phyloP scores from a whole-genome alignment of 331 rosid genomes.

The Phaseolus coccineus region DNA sequence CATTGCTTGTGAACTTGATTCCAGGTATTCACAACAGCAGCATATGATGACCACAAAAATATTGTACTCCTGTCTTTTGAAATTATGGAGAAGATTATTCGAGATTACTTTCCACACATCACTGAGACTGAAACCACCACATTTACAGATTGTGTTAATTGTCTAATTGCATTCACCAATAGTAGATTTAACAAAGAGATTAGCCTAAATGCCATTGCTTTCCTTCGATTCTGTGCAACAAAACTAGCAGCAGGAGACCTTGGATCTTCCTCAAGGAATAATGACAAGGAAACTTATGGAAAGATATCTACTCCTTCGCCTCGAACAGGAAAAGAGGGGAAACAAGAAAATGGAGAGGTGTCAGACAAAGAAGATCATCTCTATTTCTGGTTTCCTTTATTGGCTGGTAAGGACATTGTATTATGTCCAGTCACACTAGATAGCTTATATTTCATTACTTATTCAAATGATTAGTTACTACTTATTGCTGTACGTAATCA shows the following conservation, averaged over 20 bases:
- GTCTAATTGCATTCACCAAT: constrained; percentile 95
- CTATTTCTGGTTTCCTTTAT: constrained; percentile 93
- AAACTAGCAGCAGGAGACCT: constrained; percentile 93
- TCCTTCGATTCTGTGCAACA: constrained; percentile 92
- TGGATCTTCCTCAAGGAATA: constrained; percentile 67
- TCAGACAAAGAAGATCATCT: constrained; percentile 81
- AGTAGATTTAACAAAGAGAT: constrained; percentile 89
- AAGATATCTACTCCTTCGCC: constrained; percentile 65
- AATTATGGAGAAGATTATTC: constrained; percentile 89
- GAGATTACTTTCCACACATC: constrained; percentile 92
- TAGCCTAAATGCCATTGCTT: constrained; percentile 91
- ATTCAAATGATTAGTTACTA: constrained; percentile 17
- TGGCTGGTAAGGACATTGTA: constrained; percentile 75
- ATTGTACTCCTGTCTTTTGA: constrained; percentile 95
- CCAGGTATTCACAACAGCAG: constrained; percentile 97
- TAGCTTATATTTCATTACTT: constrained; percentile 34
- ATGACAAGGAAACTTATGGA: constrained; percentile 70
- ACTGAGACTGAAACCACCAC: constrained; percentile 98
- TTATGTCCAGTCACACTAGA: constrained; percentile 31
- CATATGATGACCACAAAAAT: constrained; percentile 95
- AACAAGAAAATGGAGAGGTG: constrained; percentile 69
- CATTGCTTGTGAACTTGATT: constrained; percentile 39
- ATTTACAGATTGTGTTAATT: constrained; percentile 94
- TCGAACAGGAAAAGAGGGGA: constrained; percentile 70
- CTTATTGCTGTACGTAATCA: constrained; percentile 1